Base-by-base conservation (phyloP, 148 eudicot species). In the Rhododendron henanense region DNA sequence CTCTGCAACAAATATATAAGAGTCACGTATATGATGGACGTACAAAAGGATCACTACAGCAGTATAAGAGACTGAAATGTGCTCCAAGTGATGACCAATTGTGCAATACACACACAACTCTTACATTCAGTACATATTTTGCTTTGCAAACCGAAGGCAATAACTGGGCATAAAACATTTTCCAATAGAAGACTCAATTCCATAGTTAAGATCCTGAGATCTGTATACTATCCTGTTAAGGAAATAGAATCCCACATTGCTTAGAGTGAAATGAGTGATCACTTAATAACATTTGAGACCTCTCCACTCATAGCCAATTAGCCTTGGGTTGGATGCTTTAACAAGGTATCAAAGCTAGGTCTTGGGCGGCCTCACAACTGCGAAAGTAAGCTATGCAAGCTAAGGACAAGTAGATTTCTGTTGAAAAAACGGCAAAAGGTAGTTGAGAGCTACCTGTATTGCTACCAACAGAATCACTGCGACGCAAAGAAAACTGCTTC, bases 381-480 rank as follows among this genome's bases (percentile, higher is more conserved):
- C 61, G 48, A 51, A 80, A 31, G 78, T 18, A 10, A 81, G 79
- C 31, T 5, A 71, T 50, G 13, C 21, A 74, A 85, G 44, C 44
- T 1, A 31, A 4, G 50, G 45, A 25, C 59, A 47, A 50, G 19
- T 51, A 77, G 39, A 75, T 44, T 47, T 76, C 57, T 83, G 21
- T 15, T 19, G 47, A n/a, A 21, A 44, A 48, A 39, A 25, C 16
- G 47, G 37, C 50, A 71, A 48, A 51, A 37, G 33, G 51, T 16
- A 79, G 81, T 28, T 84, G 47, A 45, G 61, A 83, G 75, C 86
- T 89, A 94, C 96, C 96, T 92, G 89, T 84, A 87, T 86, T 76
- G 74, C 88, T 85, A 88, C 83, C 88, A 75, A 45, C 86, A 16
- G 92, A 84, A 91, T 90, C 90, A 71, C 85, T 63, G 25, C 37